These are phyloP conservation scores for Entophlyctis helioformis DNA, from an alignment of 192 early-diverging fungal genomes.

Conservation along the genomic window DNA sequence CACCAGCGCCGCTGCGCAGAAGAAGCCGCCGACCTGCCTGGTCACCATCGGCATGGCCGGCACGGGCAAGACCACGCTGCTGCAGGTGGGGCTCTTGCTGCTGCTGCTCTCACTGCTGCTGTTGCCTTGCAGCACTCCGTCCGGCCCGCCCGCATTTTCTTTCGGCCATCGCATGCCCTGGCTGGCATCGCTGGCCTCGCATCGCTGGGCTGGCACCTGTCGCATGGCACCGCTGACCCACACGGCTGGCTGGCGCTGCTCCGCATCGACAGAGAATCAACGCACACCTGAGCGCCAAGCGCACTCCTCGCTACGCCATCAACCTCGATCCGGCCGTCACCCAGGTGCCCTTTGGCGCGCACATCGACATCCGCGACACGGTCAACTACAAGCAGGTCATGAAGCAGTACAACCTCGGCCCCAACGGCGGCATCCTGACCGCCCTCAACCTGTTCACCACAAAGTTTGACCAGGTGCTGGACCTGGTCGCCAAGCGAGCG, in stretches of 20 bases:
- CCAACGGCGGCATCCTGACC: constrained; percentile 95
- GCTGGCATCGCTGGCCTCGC: no score
- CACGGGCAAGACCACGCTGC: constrained; percentile 89
- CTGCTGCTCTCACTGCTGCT: neutral
- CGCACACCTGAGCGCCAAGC: constrained; percentile 63
- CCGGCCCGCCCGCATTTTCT: neutral
- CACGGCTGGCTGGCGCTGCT: neutral
- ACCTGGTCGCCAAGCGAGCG: constrained; percentile 70
- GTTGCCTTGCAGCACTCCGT: neutral
- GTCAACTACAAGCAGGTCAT: constrained; percentile 99
- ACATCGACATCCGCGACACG: constrained; percentile 96
- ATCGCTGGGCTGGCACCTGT: neutral
- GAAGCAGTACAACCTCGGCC: constrained; percentile 93
- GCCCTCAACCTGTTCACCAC: constrained; percentile 94
- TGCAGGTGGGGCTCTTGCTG: constrained; percentile 57
- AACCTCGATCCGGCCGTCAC: constrained; percentile 92
- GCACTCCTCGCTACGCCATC: constrained; percentile 72
- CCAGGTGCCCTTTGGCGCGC: constrained; percentile 79
- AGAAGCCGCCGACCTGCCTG: constrained; percentile 56
- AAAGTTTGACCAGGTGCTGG: constrained; percentile 95
- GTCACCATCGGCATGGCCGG: constrained; percentile 95
- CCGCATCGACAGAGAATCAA: constrained; percentile 56
- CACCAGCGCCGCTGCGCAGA: no score
- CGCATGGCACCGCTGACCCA: neutral
- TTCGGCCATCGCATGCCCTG: no score